Evolutionary conservation across 306 rosid species (phyloP).

Genomic region (Neltuma alba): DNA sequence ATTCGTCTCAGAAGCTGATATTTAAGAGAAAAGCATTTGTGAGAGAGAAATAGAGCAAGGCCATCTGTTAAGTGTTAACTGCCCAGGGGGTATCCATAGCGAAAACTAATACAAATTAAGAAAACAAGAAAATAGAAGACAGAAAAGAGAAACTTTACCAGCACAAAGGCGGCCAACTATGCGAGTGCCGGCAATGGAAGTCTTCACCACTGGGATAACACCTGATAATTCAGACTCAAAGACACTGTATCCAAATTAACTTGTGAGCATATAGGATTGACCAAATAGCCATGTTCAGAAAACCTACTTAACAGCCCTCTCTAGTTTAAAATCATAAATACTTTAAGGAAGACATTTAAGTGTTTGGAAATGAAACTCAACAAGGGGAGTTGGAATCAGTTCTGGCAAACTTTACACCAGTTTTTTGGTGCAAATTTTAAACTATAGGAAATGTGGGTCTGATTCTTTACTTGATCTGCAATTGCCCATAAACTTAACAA

Average conservation of each 20-base stretch:
- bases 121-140: background rate
- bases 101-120: background rate
- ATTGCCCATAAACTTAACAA: slow-evolving; percentile 5
- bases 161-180: slow-evolving; percentile 94
- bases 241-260: slow-evolving; percentile 46
- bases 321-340: background rate
- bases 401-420: background rate
- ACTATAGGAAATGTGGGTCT: background rate
- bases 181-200: slow-evolving; percentile 87
- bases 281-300: background rate
- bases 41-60: background rate
- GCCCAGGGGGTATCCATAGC: background rate
- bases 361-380: background rate
- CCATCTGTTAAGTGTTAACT: slow-evolving; percentile 12
- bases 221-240: slow-evolving; percentile 83
- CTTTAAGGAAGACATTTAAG: background rate
- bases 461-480: background rate
- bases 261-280: background rate
- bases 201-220: slow-evolving; percentile 82
- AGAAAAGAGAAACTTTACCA: slow-evolving; percentile 47
- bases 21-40: background rate
- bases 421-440: background rate
- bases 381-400: background rate
- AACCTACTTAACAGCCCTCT: background rate
- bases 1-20: background rate